Percentiles rank a stretch among this genome's conserved stretches.
phyloP scores from a whole-genome alignment of 2,329 filamentous ascomycete species.

The Penicillium sp. region DNA sequence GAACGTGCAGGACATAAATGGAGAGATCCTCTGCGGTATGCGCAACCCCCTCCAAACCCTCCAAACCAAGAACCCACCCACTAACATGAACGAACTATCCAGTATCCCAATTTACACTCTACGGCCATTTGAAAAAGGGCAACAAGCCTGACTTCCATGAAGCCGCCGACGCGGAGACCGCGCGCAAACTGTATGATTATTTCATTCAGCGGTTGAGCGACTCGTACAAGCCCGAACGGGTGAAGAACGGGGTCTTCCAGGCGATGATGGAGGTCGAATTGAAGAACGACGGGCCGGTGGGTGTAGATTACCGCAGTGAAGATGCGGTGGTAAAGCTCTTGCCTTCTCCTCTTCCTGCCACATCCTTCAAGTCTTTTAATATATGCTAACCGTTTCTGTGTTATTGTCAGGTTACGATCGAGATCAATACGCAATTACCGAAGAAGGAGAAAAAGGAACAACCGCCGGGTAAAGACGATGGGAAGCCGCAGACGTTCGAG shows the following conservation, averaged over 20 bases:
- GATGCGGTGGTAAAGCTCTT: constrained; percentile 49
- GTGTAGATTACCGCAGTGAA: constrained; percentile 51
- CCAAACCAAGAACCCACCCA: too few species aligned
- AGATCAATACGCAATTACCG: constrained; percentile 44
- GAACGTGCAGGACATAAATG: constrained; percentile 75
- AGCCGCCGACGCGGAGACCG: constrained; percentile 68
- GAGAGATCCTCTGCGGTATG: constrained; percentile 86
- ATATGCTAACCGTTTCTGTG: too few species aligned
- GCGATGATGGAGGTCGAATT: constrained; percentile 97
- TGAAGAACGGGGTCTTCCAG: constrained; percentile 94
- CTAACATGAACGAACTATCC: constrained; percentile 1
- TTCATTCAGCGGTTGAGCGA: constrained; percentile 70
- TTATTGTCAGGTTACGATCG: constrained; percentile 35
- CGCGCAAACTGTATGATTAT: constrained; percentile 69
- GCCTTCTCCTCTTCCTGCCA: constrained; percentile 22
- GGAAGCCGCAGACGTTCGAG: too few species aligned
- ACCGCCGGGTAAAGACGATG: too few species aligned
- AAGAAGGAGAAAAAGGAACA: too few species aligned
- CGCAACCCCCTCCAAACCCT: too few species aligned
- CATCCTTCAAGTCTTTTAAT: too few species aligned
- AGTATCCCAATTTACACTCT: constrained; percentile 95
- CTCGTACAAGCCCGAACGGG: constrained; percentile 61
- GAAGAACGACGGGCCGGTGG: constrained; percentile 73
- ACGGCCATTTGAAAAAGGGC: constrained; percentile 89
- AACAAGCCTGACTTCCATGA: constrained; percentile 92